Percentiles rank a stretch among this genome's conserved stretches.
Evolutionary conservation across 164 flowering plant species (phyloP).

Genomic region (Vitis amurensis): DNA sequence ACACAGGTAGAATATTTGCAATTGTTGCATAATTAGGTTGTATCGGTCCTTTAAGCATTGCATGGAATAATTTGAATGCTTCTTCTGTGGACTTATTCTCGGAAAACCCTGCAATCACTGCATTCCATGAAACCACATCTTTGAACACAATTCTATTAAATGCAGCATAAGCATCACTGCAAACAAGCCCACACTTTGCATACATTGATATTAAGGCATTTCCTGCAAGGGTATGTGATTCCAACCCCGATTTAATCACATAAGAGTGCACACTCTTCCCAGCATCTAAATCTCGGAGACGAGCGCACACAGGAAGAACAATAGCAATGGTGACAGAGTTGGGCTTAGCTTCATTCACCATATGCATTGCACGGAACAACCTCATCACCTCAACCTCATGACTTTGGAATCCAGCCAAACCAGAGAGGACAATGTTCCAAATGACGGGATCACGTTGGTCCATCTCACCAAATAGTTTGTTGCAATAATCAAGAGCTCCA

Average conservation of each 20-base stretch:
- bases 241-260: slow-evolving; percentile 59
- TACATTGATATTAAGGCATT: slow-evolving; percentile 78
- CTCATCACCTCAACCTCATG: slow-evolving; percentile 38
- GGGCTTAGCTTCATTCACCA: slow-evolving; percentile 38
- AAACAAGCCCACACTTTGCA: slow-evolving; percentile 54
- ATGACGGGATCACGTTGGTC: slow-evolving; percentile 45
- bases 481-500: slow-evolving; percentile 44
- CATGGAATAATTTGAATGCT: slow-evolving; percentile 47
- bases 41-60: slow-evolving; percentile 44
- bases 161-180: slow-evolving; percentile 39
- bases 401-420: slow-evolving; percentile 38
- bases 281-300: slow-evolving; percentile 28
- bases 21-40: slow-evolving; percentile 70
- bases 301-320: slow-evolving; percentile 65
- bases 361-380: slow-evolving; percentile 47
- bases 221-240: slow-evolving; percentile 63
- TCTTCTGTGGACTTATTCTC: slow-evolving; percentile 47
- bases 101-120: slow-evolving; percentile 64
- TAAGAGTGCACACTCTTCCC: slow-evolving; percentile 61
- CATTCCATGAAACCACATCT: slow-evolving; percentile 89
- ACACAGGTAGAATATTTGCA: slow-evolving; percentile 62
- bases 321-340: slow-evolving; percentile 58
- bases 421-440: slow-evolving; percentile 78
- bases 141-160: slow-evolving; percentile 45
- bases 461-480: slow-evolving; percentile 42